phyloP scores from a whole-genome alignment of 495 filamentous ascomycete species.

The Lepidopterella palustris region DNA sequence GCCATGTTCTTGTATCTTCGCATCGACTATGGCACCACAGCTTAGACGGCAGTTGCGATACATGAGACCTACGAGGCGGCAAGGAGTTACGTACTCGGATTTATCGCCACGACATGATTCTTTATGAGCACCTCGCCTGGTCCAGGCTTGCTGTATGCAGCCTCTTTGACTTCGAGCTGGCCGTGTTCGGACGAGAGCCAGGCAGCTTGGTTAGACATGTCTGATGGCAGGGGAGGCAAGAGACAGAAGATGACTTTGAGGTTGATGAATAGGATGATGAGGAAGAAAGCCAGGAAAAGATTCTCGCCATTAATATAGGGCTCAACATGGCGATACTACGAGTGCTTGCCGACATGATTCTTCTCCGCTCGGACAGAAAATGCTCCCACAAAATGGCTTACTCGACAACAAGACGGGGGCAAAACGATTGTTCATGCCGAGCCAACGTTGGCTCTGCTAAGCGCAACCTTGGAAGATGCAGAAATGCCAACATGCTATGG shows the following conservation, averaged over 20 bases:
- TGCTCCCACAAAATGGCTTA: too few species aligned
- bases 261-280: neutral
- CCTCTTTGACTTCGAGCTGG: conserved; percentile 5
- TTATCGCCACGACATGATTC: conserved; percentile 19
- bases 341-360: too few species aligned
- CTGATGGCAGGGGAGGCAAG: neutral
- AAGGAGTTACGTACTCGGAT: conserved; percentile 5
- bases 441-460: too few species aligned
- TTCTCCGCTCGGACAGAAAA: too few species aligned
- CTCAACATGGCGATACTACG: too few species aligned
- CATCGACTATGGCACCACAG: neutral
- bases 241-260: neutral
- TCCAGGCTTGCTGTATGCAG: neutral
- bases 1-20: conserved; percentile 5
- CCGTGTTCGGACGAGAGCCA: neutral
- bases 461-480: too few species aligned
- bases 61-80: neutral
- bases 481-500: too few species aligned
- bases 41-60: neutral
- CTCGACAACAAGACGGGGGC: too few species aligned
- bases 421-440: too few species aligned
- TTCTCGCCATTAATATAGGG: too few species aligned
- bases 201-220: conserved; percentile 17
- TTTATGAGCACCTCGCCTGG: conserved; percentile 15
- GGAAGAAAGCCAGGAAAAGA: neutral